A percentile compares a stretch with the other conserved stretches of the same genome.
Evolutionary conservation across 2,329 filamentous ascomycete genomes (phyloP).

Genomic region (Cadophora malorum): DNA sequence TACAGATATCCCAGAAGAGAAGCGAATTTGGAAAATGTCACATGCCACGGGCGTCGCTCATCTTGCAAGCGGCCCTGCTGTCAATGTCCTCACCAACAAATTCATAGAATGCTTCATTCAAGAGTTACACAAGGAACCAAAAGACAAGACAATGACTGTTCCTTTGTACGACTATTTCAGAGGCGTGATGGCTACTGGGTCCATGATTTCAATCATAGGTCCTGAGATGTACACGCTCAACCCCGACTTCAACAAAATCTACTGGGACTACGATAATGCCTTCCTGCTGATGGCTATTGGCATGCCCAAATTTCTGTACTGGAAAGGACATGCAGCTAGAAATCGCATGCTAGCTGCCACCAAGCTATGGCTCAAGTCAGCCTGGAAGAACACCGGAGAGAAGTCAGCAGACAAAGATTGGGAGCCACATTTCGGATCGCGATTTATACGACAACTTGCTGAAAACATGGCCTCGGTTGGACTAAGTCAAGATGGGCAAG

Average conservation of each 20-base stretch:
- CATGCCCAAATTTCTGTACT: slow-evolving; percentile 26
- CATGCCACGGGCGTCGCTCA: slow-evolving; percentile 25
- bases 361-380: slow-evolving; percentile 25
- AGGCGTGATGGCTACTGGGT: slow-evolving; percentile 28
- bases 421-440: slow-evolving; percentile 31
- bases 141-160: slow-evolving; percentile 15
- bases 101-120: slow-evolving; percentile 26
- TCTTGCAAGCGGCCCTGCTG: slow-evolving; percentile 17
- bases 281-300: slow-evolving; percentile 27
- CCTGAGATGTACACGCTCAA: slow-evolving; percentile 27
- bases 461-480: slow-evolving; percentile 20
- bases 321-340: slow-evolving; percentile 22
- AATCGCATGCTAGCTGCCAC: slow-evolving; percentile 27
- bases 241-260: slow-evolving; percentile 26
- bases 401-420: slow-evolving; percentile 25
- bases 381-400: slow-evolving; percentile 22
- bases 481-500: slow-evolving; percentile 27
- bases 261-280: slow-evolving; percentile 30
- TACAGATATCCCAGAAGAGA: slow-evolving; percentile 25
- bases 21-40: slow-evolving; percentile 30
- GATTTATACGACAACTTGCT: slow-evolving; percentile 22
- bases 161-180: slow-evolving; percentile 27
- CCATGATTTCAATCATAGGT: slow-evolving; percentile 25
- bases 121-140: slow-evolving; percentile 20
- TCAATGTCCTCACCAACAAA: slow-evolving; percentile 27